Evolutionary conservation across 176 grass and related monocot genomes (phyloP).

Genomic region (Raddia distichophylla): DNA sequence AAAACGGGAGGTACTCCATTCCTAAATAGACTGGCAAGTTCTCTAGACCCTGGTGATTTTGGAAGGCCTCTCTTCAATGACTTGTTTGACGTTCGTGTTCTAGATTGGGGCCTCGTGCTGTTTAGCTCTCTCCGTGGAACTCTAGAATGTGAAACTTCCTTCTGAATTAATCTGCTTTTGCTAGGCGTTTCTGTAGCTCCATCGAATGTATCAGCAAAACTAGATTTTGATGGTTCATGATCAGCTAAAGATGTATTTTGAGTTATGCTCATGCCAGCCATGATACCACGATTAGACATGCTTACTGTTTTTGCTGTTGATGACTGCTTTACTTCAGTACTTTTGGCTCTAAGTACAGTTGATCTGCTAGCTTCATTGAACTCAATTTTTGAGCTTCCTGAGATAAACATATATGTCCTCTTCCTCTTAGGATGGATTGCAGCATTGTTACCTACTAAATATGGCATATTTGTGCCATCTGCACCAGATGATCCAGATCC

Average conservation of each 20-base stretch:
- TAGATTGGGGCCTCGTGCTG: conserved; percentile 33
- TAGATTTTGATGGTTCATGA: conserved; percentile 18
- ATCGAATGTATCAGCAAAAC: background rate
- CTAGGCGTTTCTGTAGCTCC: conserved; percentile 28
- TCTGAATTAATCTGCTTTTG: conserved; percentile 13
- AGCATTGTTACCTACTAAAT: conserved; percentile 37
- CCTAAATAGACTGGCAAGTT: conserved; percentile 53
- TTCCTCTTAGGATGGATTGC: conserved; percentile 53
- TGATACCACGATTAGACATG: conserved; percentile 38
- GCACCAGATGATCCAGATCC: conserved; percentile 35
- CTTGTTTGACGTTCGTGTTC: conserved; percentile 36
- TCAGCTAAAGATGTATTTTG: conserved; percentile 38
- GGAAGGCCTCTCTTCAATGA: conserved; percentile 39
- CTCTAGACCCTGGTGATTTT: conserved; percentile 48
- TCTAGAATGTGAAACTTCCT: conserved; percentile 33
- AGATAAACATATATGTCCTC: conserved; percentile 51
- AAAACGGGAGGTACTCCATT: conserved; percentile 50
- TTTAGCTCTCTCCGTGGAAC: conserved; percentile 45
- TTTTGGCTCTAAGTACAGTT: conserved; percentile 14
- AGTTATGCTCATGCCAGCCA: conserved; percentile 41
- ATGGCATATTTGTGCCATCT: conserved; percentile 34
- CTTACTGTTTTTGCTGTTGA: conserved; percentile 42
- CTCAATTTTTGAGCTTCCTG: conserved; percentile 42
- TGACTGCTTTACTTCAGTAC: conserved; percentile 36
- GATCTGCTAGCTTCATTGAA: conserved; percentile 46